Evolutionary conservation across 108 stramenopile species (phyloP).

Genomic region (Craspedostauros australis): DNA sequence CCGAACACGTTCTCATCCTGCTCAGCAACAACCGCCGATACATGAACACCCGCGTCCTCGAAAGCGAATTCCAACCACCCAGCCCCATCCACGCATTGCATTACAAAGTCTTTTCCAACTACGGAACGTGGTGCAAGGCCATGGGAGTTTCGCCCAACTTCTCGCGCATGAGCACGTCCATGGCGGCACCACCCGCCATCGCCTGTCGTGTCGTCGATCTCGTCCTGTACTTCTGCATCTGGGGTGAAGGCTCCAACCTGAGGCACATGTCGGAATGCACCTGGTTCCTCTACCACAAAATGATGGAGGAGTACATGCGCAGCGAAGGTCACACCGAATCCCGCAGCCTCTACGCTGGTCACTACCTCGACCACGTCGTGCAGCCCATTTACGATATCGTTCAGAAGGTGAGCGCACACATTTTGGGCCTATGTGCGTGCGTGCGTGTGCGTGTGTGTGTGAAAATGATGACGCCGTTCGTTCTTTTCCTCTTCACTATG

Average conservation of each 20-base stretch:
- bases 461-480: neutral
- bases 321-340: conserved; percentile 61
- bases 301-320: conserved; percentile 87
- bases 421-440: too few relatives aligned
- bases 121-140: conserved; percentile 93
- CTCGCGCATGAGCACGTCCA: conserved; percentile 68
- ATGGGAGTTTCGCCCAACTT: conserved; percentile 88
- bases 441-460: neutral
- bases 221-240: conserved; percentile 93
- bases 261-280: conserved; percentile 97
- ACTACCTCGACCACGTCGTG: conserved; percentile 92
- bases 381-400: conserved; percentile 87
- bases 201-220: conserved; percentile 85
- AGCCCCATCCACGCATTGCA: conserved; percentile 89
- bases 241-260: conserved; percentile 96
- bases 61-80: conserved; percentile 73
- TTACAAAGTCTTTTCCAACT: conserved; percentile 94
- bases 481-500: conserved; percentile 3
- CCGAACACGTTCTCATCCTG: conserved; percentile 91
- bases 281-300: conserved; percentile 97
- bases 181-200: conserved; percentile 83
- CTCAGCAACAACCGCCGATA: conserved; percentile 93
- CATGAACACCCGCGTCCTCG: conserved; percentile 83
- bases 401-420: conserved; percentile 46
- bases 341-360: conserved; percentile 90